Evolutionary conservation across 305 asterid species (phyloP).

Genomic region (Solanum hybrid): DNA sequence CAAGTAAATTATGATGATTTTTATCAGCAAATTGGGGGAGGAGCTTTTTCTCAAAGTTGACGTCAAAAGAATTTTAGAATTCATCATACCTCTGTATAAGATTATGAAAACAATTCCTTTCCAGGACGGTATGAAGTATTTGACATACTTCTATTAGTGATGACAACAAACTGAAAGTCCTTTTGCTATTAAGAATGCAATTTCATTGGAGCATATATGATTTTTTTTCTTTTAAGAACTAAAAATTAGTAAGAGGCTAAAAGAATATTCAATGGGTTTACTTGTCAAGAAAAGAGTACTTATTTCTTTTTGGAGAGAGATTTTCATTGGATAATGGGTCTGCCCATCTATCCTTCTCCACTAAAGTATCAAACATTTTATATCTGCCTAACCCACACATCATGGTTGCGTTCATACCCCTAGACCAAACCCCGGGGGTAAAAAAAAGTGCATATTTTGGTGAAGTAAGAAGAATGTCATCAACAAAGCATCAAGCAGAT

Average conservation of each 20-base stretch:
- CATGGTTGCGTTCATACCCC: background rate
- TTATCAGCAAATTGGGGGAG: background rate
- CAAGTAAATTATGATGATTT: background rate
- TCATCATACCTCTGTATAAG: background rate
- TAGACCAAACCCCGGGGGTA: background rate
- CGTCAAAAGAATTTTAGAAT: background rate
- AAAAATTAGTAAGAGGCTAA: background rate
- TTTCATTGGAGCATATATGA: background rate
- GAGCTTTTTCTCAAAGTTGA: background rate
- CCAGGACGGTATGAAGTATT: background rate
- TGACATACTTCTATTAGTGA: background rate
- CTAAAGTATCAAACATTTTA: background rate
- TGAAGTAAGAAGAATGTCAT: background rate
- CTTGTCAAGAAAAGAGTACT: background rate
- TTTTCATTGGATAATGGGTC: background rate
- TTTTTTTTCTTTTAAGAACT: background rate
- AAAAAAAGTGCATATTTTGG: background rate
- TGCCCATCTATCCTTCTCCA: background rate
- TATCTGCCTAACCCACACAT: background rate
- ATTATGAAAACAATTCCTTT: background rate
- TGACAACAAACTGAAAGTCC: background rate
- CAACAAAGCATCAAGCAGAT: background rate
- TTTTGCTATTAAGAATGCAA: background rate
- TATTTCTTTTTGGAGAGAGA: background rate
- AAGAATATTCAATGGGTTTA: background rate